phyloP scores from a whole-genome alignment of 2,329 filamentous ascomycete species.

The Cladorrhinum sp. region DNA sequence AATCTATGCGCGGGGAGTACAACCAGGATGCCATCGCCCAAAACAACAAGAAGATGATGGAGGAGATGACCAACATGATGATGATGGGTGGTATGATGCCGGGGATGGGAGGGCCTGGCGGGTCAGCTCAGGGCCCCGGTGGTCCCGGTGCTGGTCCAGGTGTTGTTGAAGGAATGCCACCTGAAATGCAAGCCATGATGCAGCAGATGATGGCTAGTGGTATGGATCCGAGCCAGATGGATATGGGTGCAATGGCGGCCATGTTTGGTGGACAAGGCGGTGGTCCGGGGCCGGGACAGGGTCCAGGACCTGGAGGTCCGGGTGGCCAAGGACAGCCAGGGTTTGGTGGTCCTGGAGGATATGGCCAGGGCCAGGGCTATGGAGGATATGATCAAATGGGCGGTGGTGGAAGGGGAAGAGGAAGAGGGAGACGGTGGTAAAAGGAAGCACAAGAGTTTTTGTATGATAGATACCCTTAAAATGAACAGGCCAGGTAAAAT shows the following conservation, averaged over 20 bases:
- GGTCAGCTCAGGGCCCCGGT: background rate
- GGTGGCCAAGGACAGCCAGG: conserved; percentile 44
- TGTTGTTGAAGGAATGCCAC: conserved; percentile 61
- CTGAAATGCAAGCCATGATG: conserved; percentile 68
- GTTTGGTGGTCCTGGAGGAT: conserved; percentile 35
- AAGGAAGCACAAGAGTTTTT: background rate
- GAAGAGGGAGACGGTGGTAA: background rate
- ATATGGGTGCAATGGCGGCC: conserved; percentile 54
- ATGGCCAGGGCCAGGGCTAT: conserved; percentile 38
- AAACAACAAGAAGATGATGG: conserved; percentile 76
- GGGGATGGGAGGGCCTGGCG: conserved; percentile 12
- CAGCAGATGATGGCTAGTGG: conserved; percentile 65
- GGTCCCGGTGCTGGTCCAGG: conserved; percentile 41
- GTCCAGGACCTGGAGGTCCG: conserved; percentile 45
- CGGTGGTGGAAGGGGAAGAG: background rate
- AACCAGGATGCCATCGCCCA: conserved; percentile 61
- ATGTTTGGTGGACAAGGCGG: conserved; percentile 57
- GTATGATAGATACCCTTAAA: background rate
- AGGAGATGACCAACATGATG: conserved; percentile 67
- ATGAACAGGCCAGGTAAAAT: background rate
- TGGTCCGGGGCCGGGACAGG: conserved; percentile 51
- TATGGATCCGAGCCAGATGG: conserved; percentile 66
- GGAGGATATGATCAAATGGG: background rate
- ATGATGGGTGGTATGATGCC: conserved; percentile 56
- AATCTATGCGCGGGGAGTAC: conserved; percentile 72